phyloP scores from a whole-genome alignment of 1,139 yeast species.

The Zhuliangozyma blackwelliae region DNA sequence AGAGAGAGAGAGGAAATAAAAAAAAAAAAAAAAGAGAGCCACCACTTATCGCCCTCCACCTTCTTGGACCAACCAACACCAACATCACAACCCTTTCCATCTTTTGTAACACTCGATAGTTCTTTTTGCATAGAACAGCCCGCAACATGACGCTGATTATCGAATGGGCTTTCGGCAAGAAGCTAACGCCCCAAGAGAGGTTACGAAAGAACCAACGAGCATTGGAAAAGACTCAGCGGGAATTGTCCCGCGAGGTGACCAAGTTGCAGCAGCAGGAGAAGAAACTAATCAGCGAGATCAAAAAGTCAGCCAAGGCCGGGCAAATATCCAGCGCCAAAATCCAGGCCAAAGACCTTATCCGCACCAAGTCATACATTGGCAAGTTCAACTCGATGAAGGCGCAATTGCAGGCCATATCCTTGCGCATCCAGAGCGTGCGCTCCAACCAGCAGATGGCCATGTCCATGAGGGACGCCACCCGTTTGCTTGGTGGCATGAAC shows the following conservation, averaged over 20 bases:
- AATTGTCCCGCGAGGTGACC: constrained; percentile 78
- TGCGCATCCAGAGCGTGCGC: constrained; percentile 85
- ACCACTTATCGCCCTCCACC: neutral
- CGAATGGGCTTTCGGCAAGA: constrained; percentile 96
- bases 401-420: constrained; percentile 88
- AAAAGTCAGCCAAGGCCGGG: constrained; percentile 85
- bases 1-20: too few relatives aligned
- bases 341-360: constrained; percentile 89
- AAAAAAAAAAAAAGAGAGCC: neutral
- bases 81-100: neutral
- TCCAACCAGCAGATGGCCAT: constrained; percentile 94
- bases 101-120: neutral
- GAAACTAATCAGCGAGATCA: constrained; percentile 78
- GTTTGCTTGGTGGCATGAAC: constrained; percentile 81
- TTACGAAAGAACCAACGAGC: constrained; percentile 94
- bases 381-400: constrained; percentile 94
- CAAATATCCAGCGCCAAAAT: constrained; percentile 88
- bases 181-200: constrained; percentile 90
- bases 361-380: constrained; percentile 77
- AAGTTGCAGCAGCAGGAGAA: constrained; percentile 90
- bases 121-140: too few relatives aligned
- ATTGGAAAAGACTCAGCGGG: constrained; percentile 89
- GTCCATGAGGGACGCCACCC: constrained; percentile 95
- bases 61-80: neutral
- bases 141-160: constrained; percentile 52